phyloP scores from a whole-genome alignment of 148 eudicot genomes.

The Pharnaceum exiguum region DNA sequence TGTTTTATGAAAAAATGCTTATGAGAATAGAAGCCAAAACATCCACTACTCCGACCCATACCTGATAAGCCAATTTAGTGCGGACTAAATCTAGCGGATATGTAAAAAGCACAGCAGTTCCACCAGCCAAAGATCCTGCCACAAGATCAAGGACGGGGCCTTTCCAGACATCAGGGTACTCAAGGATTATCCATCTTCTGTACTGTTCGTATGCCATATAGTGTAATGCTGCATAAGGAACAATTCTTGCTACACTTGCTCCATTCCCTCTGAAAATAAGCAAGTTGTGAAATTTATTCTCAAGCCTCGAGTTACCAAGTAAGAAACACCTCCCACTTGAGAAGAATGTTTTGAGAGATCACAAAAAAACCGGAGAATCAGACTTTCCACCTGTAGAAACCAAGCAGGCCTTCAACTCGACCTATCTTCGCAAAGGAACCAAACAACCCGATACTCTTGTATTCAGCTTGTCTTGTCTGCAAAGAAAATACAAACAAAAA shows the following conservation, averaged over 20 bases:
- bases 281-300: background rate
- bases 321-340: background rate
- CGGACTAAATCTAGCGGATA: constrained; percentile 97
- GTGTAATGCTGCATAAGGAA: constrained; percentile 95
- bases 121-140: constrained; percentile 97
- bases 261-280: constrained; percentile 82
- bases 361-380: background rate
- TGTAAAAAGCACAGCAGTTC: constrained; percentile 96
- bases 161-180: constrained; percentile 53
- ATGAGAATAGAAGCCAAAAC: background rate
- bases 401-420: constrained; percentile 71
- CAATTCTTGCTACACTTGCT: constrained; percentile 91
- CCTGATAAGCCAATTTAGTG: constrained; percentile 96
- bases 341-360: background rate
- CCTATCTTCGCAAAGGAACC: constrained; percentile 74
- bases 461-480: constrained; percentile 88
- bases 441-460: constrained; percentile 59
- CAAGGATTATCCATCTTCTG: constrained; percentile 64
- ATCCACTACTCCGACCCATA: constrained; percentile 18
- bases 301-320: background rate
- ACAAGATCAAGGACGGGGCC: constrained; percentile 93
- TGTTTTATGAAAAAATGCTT: background rate
- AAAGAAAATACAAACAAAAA: constrained; percentile 10
- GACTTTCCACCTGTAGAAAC: constrained; percentile 70
- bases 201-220: constrained; percentile 96